These are phyloP conservation scores for Coemansia javaensis DNA, from an alignment of 192 early-diverging fungal species.

Conservation along the genomic window DNA sequence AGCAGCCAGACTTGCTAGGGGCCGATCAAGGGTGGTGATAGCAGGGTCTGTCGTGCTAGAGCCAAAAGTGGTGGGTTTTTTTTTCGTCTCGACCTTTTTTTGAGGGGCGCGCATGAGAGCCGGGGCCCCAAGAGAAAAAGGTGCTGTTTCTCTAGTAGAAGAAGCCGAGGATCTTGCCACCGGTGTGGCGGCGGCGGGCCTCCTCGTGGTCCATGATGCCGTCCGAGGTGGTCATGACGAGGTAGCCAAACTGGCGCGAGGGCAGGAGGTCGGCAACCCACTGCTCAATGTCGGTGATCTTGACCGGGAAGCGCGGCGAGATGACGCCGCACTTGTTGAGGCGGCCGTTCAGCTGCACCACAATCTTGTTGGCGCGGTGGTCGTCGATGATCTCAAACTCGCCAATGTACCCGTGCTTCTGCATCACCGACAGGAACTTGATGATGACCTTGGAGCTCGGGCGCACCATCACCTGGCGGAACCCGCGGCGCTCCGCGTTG, in stretches of 20 bases:
- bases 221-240: conserved; percentile 85
- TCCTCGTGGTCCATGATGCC: conserved; percentile 99
- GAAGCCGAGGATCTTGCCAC: conserved; percentile 97
- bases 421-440: conserved; percentile 99
- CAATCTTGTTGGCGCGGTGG: conserved; percentile 96
- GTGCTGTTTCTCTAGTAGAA: conserved; percentile 64
- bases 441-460: conserved; percentile 98
- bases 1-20: too few relatives aligned
- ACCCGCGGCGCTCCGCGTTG: conserved; percentile 98
- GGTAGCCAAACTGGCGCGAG: conserved; percentile 97
- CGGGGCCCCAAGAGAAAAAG: background rate
- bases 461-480: conserved; percentile 95
- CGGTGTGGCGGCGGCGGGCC: conserved; percentile 92
- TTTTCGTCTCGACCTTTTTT: too few relatives aligned
- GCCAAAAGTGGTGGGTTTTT: too few relatives aligned
- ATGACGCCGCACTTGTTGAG: conserved; percentile 99
- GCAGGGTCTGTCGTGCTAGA: too few relatives aligned
- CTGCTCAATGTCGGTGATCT: conserved; percentile 90
- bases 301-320: conserved; percentile 97
- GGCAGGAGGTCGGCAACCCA: conserved; percentile 96
- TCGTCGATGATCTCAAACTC: conserved; percentile 99
- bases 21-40: too few relatives aligned
- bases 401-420: conserved; percentile 98
- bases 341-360: conserved; percentile 96
- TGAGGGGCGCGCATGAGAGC: background rate